phyloP scores from a whole-genome alignment of 2,329 filamentous ascomycete genomes.

The Epicoccum sorghinum region DNA sequence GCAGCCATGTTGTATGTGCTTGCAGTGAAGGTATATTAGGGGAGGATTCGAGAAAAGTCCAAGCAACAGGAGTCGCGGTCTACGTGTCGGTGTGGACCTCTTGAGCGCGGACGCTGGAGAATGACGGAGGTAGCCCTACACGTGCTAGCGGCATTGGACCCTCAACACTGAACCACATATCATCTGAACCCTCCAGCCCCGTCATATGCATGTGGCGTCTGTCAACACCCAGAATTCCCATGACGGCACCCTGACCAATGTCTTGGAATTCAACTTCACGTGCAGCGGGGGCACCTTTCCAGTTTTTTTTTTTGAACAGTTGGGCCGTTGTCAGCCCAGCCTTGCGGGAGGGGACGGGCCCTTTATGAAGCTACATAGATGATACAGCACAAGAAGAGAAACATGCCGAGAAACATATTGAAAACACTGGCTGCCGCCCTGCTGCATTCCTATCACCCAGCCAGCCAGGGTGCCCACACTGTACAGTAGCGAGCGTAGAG shows the following conservation, averaged over 20 bases:
- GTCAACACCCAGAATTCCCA: conserved; percentile 11
- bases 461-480: conserved; percentile 26
- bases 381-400: conserved; percentile 38
- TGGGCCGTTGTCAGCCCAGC: conserved; percentile 29
- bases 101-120: conserved; percentile 27
- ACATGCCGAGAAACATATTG: conserved; percentile 17
- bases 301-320: conserved; percentile 14
- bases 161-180: conserved; percentile 13
- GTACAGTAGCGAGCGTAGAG: conserved; percentile 32
- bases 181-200: conserved; percentile 1
- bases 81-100: conserved; percentile 19
- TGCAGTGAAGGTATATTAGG: conserved; percentile 4
- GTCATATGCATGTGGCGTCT: conserved; percentile 11
- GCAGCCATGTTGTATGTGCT: conserved; percentile 39
- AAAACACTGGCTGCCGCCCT: conserved; percentile 7
- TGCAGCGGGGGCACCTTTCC: background rate
- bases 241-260: conserved; percentile 18
- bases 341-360: conserved; percentile 25
- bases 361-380: conserved; percentile 39
- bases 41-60: conserved; percentile 13
- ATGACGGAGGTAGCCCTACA: conserved; percentile 39
- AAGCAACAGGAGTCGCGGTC: conserved; percentile 16
- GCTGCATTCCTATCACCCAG: conserved; percentile 21
- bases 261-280: background rate
- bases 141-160: conserved; percentile 27